These are phyloP conservation scores for Rubia tinctorum DNA, from an alignment of 305 asterid species.

Conservation along the genomic window DNA sequence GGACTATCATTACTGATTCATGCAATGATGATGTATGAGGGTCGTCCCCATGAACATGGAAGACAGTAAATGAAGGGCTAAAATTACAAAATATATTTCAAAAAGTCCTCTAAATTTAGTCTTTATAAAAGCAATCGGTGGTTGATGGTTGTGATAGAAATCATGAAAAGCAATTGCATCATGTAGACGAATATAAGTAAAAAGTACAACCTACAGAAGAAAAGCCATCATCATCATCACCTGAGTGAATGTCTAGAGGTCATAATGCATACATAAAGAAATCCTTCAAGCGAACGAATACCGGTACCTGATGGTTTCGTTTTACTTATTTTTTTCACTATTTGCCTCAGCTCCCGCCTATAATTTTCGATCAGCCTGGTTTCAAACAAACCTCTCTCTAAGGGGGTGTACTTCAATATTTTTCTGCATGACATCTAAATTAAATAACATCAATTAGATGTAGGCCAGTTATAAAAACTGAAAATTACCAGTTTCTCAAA, in stretches of 20 bases:
- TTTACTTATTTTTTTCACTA: constrained; percentile 54
- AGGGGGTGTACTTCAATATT: constrained; percentile 65
- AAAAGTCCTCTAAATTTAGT: constrained; percentile 91
- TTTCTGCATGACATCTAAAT: constrained; percentile 45
- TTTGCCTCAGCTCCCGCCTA: constrained; percentile 67
- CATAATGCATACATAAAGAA: neutral
- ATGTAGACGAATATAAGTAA: constrained; percentile 62
- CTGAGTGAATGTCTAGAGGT: neutral
- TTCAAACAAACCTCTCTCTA: constrained; percentile 74
- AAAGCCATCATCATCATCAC: neutral
- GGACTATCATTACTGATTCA: constrained; percentile 86
- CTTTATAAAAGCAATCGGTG: constrained; percentile 91
- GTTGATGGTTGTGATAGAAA: constrained; percentile 83
- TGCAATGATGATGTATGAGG: constrained; percentile 95
- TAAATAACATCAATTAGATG: constrained; percentile 16
- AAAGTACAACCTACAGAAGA: constrained; percentile 75
- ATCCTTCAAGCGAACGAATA: neutral
- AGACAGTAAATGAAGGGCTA: constrained; percentile 83
- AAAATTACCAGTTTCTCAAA: constrained; percentile 12
- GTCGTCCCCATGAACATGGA: constrained; percentile 92
- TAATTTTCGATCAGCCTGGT: constrained; percentile 79
- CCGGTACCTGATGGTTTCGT: constrained; percentile 59
- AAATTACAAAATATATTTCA: constrained; percentile 83
- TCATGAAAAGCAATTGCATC: constrained; percentile 69
- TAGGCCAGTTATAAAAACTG: constrained; percentile 13